Evolutionary conservation across 2,329 filamentous ascomycete genomes (phyloP).

Genomic region (Alternaria sp.): DNA sequence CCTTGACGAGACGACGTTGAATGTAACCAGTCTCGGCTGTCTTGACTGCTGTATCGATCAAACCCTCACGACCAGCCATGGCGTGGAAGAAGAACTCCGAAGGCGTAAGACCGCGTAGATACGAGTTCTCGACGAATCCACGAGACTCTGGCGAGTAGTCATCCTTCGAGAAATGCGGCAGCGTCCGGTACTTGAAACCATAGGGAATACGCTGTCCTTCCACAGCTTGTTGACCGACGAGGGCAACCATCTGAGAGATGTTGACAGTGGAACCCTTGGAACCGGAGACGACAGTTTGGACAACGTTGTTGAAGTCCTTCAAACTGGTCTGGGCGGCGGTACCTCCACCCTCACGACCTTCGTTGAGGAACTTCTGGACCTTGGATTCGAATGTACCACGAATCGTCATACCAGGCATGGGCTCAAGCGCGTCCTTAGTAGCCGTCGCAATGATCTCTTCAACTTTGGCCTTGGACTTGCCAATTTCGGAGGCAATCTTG

Average conservation of each 20-base stretch:
- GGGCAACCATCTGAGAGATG: conserved; percentile 98
- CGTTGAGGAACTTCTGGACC: conserved; percentile 92
- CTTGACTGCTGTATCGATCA: conserved; percentile 99
- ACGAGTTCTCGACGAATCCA: conserved; percentile 98
- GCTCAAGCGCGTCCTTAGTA: conserved; percentile 85
- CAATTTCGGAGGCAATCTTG: conserved; percentile 82
- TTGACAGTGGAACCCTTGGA: conserved; percentile 99
- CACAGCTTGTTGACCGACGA: conserved; percentile 97
- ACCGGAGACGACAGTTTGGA: conserved; percentile 93
- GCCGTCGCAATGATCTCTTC: conserved; percentile 76
- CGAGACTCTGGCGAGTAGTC: conserved; percentile 97
- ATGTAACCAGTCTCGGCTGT: conserved; percentile 99
- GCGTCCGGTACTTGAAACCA: conserved; percentile 96
- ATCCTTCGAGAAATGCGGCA: conserved; percentile 98
- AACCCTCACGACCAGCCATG: conserved; percentile 99
- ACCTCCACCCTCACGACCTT: conserved; percentile 95
- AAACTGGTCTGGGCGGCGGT: conserved; percentile 88
- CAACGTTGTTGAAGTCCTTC: conserved; percentile 95
- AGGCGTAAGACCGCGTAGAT: conserved; percentile 91
- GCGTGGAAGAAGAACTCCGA: conserved; percentile 99
- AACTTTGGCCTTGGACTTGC: conserved; percentile 81
- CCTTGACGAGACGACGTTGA: conserved; percentile 96
- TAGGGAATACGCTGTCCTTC: conserved; percentile 99
- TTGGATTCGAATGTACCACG: conserved; percentile 98
- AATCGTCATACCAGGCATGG: conserved; percentile 97